Base-by-base conservation (phyloP, 1,284 basidiomycete species). In the Tilletia walkeri region DNA sequence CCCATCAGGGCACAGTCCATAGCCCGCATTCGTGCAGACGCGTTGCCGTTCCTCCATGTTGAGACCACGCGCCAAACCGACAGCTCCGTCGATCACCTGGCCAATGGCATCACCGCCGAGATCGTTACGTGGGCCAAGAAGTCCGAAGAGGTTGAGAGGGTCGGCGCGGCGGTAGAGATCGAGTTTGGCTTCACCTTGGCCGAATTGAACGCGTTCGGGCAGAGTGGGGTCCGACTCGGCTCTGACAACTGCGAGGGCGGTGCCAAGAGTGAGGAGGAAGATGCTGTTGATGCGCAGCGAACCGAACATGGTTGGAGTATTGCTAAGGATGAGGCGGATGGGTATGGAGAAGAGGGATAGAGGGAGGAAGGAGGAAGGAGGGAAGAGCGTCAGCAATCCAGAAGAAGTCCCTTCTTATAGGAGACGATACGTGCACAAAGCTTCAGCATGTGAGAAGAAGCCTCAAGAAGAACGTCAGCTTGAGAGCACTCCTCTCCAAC, bases 81-180 rank as follows among this genome's bases (percentile, higher is more conserved):
- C 1, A 3, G 36, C 6, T 6, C 20, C 9, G 4, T 63, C 59
- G 36, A 41, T 14, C 12, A 63, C 59, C 30, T 39, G 18, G 59
- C 34, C 59, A 16, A 63, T 12, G 9, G 12, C 16, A 4, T 63
- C 59, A 18, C 6, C 50, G 50, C 20, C 10, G 50, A 7, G 50
- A 7, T 53, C 50, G 6, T 18, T 9, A 12, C 38, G 30, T 16
- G 36, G 18, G 7, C 18, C 14, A 2, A 18, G 56, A 1, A 39
- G 16, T 20, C 54, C 54, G 34, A 63, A 63, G 59, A 63, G 59
- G 34, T 41, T 41, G 59, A 63, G 36, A 2, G 59, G 59, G 36
- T 63, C 59, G 16, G 59, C 59, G 59, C 59, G 59, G 9, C 36
- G 18, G 59, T 39, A 41, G 9, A 63, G 59, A 1, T 38, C 59